phyloP scores from a whole-genome alignment of 1,139 yeast species.

The Kluyveromyces sp. region DNA sequence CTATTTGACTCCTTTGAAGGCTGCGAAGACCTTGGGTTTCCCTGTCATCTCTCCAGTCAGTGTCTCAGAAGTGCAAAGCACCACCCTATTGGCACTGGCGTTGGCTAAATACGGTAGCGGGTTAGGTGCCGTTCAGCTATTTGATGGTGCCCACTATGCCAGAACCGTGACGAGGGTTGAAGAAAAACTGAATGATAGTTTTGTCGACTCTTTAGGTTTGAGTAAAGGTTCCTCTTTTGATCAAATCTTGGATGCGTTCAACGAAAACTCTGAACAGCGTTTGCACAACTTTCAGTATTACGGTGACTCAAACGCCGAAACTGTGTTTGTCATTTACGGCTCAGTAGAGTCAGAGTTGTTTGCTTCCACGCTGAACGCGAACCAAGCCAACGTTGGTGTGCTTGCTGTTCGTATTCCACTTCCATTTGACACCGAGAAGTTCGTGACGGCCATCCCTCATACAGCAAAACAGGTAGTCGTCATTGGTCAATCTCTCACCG shows the following conservation, averaged over 20 bases:
- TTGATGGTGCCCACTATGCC: slow-evolving; percentile 70
- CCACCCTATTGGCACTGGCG: slow-evolving; percentile 59
- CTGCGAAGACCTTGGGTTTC: slow-evolving; percentile 58
- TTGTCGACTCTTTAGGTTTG: slow-evolving; percentile 22
- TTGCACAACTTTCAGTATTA: slow-evolving; percentile 44
- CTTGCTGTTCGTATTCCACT: slow-evolving; percentile 70
- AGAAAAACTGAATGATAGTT: slow-evolving; percentile 14
- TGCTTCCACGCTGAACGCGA: slow-evolving; percentile 37
- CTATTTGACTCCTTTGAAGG: slow-evolving; percentile 55
- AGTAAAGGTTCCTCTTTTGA: slow-evolving; percentile 50
- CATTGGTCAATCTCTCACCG: slow-evolving; percentile 46
- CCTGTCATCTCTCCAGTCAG: slow-evolving; percentile 69
- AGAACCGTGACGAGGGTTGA: slow-evolving; percentile 48
- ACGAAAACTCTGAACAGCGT: slow-evolving; percentile 45
- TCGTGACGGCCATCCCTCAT: slow-evolving; percentile 51
- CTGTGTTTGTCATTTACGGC: slow-evolving; percentile 74
- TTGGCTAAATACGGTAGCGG: slow-evolving; percentile 53
- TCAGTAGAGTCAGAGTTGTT: slow-evolving; percentile 58
- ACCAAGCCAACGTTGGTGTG: slow-evolving; percentile 47
- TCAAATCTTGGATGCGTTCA: slow-evolving; percentile 49
- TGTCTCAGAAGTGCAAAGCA: slow-evolving; percentile 58
- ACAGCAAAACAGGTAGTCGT: slow-evolving; percentile 57
- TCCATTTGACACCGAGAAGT: slow-evolving; percentile 62
- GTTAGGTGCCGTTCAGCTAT: slow-evolving; percentile 48
- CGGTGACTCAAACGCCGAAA: slow-evolving; percentile 55